Evolutionary conservation across 2,329 filamentous ascomycete species (phyloP).

Genomic region (Zymoseptoria tritici): DNA sequence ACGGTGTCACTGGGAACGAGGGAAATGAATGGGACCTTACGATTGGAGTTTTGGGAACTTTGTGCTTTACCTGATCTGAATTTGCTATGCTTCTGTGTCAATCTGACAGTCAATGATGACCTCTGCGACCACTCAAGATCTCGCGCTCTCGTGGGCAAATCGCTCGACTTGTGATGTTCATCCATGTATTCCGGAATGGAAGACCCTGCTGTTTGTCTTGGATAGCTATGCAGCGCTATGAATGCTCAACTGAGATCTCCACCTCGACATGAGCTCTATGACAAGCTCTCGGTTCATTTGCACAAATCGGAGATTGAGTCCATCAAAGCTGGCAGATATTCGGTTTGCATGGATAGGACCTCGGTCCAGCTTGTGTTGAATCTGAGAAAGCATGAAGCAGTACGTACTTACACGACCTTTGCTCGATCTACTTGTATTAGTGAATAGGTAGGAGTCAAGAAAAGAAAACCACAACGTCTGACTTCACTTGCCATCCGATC

Average conservation of each 20-base stretch:
- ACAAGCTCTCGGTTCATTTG: neutral
- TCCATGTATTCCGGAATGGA: neutral
- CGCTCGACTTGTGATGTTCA: neutral
- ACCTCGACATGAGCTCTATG: neutral
- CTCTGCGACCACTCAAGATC: neutral
- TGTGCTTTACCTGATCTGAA: neutral
- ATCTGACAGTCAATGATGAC: neutral
- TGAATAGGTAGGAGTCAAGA: neutral
- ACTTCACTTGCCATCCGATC: neutral
- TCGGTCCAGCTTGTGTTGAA: neutral
- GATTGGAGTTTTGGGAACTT: neutral
- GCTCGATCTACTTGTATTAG: neutral
- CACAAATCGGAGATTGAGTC: neutral
- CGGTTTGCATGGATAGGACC: neutral
- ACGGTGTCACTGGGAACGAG: neutral
- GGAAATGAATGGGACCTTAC: neutral
- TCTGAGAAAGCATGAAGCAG: neutral
- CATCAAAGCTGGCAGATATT: neutral
- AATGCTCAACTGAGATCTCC: neutral
- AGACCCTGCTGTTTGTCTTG: neutral
- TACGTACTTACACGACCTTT: neutral
- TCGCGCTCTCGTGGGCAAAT: neutral
- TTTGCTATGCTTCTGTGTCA: neutral
- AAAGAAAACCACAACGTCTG: neutral
- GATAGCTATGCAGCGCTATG: neutral